phyloP scores from a whole-genome alignment of 345 rosid genomes.

The Fremontodendron californicum region DNA sequence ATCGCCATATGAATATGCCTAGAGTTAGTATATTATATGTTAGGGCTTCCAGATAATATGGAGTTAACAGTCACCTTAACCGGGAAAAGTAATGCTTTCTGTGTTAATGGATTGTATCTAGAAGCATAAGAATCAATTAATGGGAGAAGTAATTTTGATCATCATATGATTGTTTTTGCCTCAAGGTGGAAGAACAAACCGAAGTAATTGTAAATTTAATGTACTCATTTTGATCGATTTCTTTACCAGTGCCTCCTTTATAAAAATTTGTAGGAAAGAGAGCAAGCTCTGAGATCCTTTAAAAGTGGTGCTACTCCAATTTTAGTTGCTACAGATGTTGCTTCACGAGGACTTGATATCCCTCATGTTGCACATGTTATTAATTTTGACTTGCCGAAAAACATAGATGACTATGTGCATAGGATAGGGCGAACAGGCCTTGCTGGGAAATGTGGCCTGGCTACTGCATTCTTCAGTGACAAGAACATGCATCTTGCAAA shows the following conservation, averaged over 20 bases:
- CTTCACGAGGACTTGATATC: conserved; percentile 91
- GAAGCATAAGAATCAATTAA: conserved; percentile 5
- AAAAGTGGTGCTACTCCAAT: conserved; percentile 88
- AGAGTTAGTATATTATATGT: conserved; percentile 8
- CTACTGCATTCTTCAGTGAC: conserved; percentile 94
- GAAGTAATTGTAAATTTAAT: not conserved
- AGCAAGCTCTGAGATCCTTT: conserved; percentile 74
- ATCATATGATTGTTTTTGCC: too few relatives aligned
- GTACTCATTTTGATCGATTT: not conserved
- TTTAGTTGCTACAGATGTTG: conserved; percentile 94
- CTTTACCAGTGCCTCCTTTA: conserved; percentile 18
- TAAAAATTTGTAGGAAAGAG: conserved; percentile 71
- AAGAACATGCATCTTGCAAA: conserved; percentile 63
- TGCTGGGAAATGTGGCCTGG: conserved; percentile 88
- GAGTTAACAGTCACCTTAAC: conserved; percentile 48
- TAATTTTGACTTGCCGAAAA: conserved; percentile 92
- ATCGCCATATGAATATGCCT: not conserved
- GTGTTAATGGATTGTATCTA: conserved; percentile 5
- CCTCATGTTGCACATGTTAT: conserved; percentile 93
- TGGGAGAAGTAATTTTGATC: conserved; percentile 43
- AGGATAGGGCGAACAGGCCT: conserved; percentile 96
- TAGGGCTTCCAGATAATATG: conserved; percentile 45
- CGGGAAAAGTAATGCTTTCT: conserved; percentile 43
- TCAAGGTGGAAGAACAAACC: not conserved
- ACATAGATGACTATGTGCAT: conserved; percentile 95